phyloP scores from a whole-genome alignment of 192 early-diverging fungal species.

The Mortierella hygrophila region DNA sequence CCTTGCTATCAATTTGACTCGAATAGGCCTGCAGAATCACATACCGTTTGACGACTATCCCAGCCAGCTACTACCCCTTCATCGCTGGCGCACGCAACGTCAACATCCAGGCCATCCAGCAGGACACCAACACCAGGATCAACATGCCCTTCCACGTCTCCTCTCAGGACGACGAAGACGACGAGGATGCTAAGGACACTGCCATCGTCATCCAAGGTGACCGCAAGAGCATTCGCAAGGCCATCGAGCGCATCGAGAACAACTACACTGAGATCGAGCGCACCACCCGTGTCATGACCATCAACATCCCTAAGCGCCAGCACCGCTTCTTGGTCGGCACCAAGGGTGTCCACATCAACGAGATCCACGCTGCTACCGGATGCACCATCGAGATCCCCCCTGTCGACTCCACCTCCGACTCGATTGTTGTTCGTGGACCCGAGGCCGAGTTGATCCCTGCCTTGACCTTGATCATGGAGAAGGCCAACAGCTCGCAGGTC shows the following conservation, averaged over 20 bases:
- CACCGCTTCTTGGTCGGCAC: constrained; percentile 92
- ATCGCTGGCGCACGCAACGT: constrained; percentile 83
- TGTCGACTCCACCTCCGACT: constrained; percentile 75
- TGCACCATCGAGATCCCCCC: constrained; percentile 90
- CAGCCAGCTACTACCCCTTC: constrained; percentile 84
- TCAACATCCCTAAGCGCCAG: constrained; percentile 90
- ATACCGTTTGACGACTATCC: constrained; percentile 75
- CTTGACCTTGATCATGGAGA: constrained; percentile 84
- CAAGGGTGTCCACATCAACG: constrained; percentile 81
- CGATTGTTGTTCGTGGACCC: constrained; percentile 86
- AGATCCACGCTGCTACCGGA: constrained; percentile 88
- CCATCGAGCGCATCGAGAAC: constrained; percentile 71
- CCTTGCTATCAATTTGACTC: background rate
- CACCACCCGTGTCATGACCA: constrained; percentile 71
- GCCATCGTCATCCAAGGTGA: constrained; percentile 86
- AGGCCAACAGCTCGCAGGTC: constrained; percentile 81
- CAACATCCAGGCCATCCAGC: constrained; percentile 68
- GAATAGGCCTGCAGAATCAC: constrained; percentile 57
- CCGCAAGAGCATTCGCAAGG: constrained; percentile 74
- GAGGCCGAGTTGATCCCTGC: constrained; percentile 76
- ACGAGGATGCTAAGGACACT: constrained; percentile 44
- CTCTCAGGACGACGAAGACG: constrained; percentile 57
- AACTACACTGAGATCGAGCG: constrained; percentile 74
- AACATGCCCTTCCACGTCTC: constrained; percentile 78
- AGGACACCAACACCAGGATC: constrained; percentile 78